Percentiles rank a stretch among this genome's conserved stretches.
Conservation (phyloP, 345 rosid species). For the Camelina neglecta region DNA sequence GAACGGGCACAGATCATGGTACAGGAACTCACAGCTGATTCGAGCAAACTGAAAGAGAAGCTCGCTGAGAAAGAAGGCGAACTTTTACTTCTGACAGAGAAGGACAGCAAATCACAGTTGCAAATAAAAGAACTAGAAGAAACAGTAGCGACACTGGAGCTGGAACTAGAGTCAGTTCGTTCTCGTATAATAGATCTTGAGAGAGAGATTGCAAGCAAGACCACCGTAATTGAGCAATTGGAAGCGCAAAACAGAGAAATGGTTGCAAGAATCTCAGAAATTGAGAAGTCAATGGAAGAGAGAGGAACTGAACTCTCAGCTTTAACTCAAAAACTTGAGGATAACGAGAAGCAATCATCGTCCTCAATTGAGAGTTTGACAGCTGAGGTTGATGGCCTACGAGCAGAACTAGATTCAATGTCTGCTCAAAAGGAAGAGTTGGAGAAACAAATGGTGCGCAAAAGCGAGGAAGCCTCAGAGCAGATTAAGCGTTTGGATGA, state of each 20-base stretch:
- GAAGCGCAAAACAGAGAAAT: constrained; percentile 52
- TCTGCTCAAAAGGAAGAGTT: constrained; percentile 58
- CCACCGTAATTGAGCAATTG: constrained; percentile 53
- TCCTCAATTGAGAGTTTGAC: constrained; percentile 64
- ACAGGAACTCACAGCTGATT: constrained; percentile 53
- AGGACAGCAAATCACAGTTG: constrained; percentile 55
- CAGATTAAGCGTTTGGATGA: constrained; percentile 54
- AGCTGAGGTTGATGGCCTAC: constrained; percentile 50
- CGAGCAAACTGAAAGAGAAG: constrained; percentile 54
- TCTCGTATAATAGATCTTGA: constrained; percentile 52
- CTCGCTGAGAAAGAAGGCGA: constrained; percentile 56
- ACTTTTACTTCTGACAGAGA: constrained; percentile 54
- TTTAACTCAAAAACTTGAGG: constrained; percentile 61
- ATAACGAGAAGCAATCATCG: constrained; percentile 55
- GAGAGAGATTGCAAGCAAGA: constrained; percentile 53
- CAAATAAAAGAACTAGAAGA: constrained; percentile 34
- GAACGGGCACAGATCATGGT: constrained; percentile 47
- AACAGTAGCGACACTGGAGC: constrained; percentile 51
- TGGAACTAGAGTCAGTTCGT: constrained; percentile 56
- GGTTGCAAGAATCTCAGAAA: constrained; percentile 56
- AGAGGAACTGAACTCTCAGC: constrained; percentile 57
- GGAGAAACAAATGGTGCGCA: constrained; percentile 60
- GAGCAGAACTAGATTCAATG: constrained; percentile 50
- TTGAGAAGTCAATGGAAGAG: constrained; percentile 53
- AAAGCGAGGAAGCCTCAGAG: constrained; percentile 59